phyloP scores from a whole-genome alignment of 352 stramenopile species.

The Globisporangium perplexum region DNA sequence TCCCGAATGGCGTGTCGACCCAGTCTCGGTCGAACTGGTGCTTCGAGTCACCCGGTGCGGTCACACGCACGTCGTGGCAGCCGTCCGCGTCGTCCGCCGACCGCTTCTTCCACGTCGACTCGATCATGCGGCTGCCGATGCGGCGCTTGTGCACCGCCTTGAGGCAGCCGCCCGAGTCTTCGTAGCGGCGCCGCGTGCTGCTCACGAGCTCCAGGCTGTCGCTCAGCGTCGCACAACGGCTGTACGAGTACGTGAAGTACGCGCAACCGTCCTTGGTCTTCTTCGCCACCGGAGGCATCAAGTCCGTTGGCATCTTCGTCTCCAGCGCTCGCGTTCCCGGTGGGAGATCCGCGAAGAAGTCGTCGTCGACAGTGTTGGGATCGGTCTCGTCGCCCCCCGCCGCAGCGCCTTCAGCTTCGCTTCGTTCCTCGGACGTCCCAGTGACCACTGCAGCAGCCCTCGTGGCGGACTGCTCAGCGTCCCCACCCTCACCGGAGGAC shows the following conservation, averaged over 20 bases:
- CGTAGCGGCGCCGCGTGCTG: slow-evolving; percentile 59
- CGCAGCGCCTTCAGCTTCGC: slow-evolving; percentile 9
- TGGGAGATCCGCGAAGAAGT: slow-evolving; percentile 53
- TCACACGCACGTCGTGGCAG: slow-evolving; percentile 28
- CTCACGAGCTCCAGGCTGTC: slow-evolving; percentile 35
- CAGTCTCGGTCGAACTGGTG: slow-evolving; percentile 47
- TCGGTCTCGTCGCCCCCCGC: slow-evolving; percentile 3
- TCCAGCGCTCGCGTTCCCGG: slow-evolving; percentile 38
- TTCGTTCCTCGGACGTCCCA: not conserved
- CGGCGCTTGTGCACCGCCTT: slow-evolving; percentile 58
- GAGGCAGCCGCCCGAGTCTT: slow-evolving; percentile 52
- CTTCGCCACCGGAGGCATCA: slow-evolving; percentile 19
- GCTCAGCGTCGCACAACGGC: slow-evolving; percentile 44
- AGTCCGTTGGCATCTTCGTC: slow-evolving; percentile 27
- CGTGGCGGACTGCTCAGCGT: not conserved
- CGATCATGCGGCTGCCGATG: slow-evolving; percentile 30
- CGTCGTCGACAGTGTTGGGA: slow-evolving; percentile 16
- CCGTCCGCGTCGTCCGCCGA: slow-evolving; percentile 34
- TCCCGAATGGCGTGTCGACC: slow-evolving; percentile 48
- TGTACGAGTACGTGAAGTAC: slow-evolving; percentile 67
- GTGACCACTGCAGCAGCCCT: not conserved
- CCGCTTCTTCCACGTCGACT: slow-evolving; percentile 47
- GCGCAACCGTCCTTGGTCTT: slow-evolving; percentile 41
- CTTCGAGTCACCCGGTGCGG: slow-evolving; percentile 18
- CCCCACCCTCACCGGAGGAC: not conserved